phyloP scores from a whole-genome alignment of 345 rosid genomes.

The Camelina laxa region DNA sequence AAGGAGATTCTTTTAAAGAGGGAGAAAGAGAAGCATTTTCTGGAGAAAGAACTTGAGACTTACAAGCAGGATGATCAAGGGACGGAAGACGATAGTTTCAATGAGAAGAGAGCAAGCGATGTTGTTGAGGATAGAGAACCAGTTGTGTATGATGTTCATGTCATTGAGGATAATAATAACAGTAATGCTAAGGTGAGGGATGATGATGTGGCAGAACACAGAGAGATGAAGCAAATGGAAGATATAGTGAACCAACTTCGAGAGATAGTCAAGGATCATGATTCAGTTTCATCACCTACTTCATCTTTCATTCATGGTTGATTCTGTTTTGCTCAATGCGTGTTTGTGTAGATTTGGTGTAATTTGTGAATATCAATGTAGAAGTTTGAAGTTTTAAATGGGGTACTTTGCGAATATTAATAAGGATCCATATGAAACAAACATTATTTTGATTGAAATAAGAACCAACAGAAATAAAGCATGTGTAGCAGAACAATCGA shows the following conservation, averaged over 20 bases:
- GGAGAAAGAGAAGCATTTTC: constrained; percentile 76
- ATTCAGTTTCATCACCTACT: constrained; percentile 48
- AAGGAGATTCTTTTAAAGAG: constrained; percentile 79
- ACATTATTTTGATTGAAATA: background rate
- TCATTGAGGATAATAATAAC: constrained; percentile 61
- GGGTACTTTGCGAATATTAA: background rate
- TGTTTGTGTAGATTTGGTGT: constrained; percentile 18
- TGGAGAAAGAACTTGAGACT: constrained; percentile 80
- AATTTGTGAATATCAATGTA: constrained; percentile 26
- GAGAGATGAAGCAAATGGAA: constrained; percentile 57
- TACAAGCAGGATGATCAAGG: constrained; percentile 48
- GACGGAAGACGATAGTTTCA: background rate
- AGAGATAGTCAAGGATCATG: constrained; percentile 43
- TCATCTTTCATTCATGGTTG: constrained; percentile 4
- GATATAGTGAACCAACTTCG: constrained; percentile 55
- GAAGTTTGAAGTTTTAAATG: background rate
- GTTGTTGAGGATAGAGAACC: constrained; percentile 41
- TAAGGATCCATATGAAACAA: background rate
- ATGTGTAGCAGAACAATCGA: background rate
- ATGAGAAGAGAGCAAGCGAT: background rate
- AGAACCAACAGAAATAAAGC: background rate
- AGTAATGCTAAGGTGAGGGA: constrained; percentile 35
- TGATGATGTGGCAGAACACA: constrained; percentile 47
- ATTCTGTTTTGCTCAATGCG: background rate
- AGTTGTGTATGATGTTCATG: constrained; percentile 72